phyloP scores from a whole-genome alignment of 78 protist genomes.

The Anaeramoeba flamelloides region DNA sequence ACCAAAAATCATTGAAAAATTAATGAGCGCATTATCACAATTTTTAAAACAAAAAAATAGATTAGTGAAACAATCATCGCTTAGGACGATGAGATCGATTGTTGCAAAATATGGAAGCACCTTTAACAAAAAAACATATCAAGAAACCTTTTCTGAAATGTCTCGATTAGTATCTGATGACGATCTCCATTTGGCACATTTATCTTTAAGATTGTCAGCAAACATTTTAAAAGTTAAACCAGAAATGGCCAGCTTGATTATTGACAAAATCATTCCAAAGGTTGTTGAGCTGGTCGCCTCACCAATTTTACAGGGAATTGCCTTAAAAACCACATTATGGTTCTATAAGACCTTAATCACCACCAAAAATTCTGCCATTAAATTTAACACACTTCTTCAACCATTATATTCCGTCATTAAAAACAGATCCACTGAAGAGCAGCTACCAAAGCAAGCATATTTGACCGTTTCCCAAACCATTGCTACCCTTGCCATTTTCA shows the following conservation, averaged over 20 bases:
- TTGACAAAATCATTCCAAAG: conserved; percentile 15
- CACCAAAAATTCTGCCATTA: conserved; percentile 14
- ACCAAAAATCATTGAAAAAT: no score
- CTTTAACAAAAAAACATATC: neutral
- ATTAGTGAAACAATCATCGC: conserved; percentile 18
- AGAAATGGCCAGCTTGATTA: neutral
- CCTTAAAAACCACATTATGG: conserved; percentile 23
- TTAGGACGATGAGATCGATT: conserved; percentile 1
- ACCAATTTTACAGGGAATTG: conserved; percentile 62
- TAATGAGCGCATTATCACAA: no score
- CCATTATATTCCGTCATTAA: conserved; percentile 1
- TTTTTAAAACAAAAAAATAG: conserved; percentile 29
- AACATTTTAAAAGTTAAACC: conserved; percentile 15
- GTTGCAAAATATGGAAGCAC: neutral
- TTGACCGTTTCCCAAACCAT: conserved; percentile 32
- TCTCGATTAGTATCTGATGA: conserved; percentile 24
- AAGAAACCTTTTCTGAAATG: conserved; percentile 9
- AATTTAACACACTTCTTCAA: conserved; percentile 4
- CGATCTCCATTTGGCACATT: conserved; percentile 49
- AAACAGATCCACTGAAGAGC: no score
- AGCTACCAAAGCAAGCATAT: conserved; percentile 24
- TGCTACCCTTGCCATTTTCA: conserved; percentile 16
- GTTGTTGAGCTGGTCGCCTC: conserved; percentile 28
- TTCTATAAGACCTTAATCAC: conserved; percentile 10
- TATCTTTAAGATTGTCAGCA: conserved; percentile 27